Base-by-base conservation (phyloP, 306 rosid genomes). In the Crotalaria pallida region DNA sequence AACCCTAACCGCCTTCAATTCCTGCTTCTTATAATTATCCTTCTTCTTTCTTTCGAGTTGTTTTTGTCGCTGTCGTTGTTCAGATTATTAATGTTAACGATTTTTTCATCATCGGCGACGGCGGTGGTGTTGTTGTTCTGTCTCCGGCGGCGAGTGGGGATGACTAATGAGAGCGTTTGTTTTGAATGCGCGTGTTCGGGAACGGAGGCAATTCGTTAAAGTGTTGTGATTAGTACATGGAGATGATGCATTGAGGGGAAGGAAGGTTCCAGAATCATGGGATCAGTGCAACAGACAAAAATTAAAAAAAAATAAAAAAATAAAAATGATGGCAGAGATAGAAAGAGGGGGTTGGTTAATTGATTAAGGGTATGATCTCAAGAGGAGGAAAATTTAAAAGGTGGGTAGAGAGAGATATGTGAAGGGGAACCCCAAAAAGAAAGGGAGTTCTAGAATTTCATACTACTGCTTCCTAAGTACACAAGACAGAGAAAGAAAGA, bases 201-300 rank as follows among this genome's bases (percentile, higher is more conserved):
- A 2, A 45, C 90, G 86, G 76, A 81, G 87, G 72, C 84, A 83
- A 84, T 82, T 88, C 91, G 80, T 82, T 58, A 81, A 48, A 67
- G 56, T 70, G 47, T 15, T 4, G 21, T 1, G 48, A 0, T 11
- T 59, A 81, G 84, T 44, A 92, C 87, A 85, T 79, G 84, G 72
- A 79, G 78, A 76, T 75, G 81, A 71, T 65, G 78, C 83, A 48
- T 33, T 76, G 76, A 36, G 2, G 13, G 6, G 6, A 7, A 80
- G 82, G 45, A 81, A 82, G 74, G 45, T 72, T 74, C 78, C 45
- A 73, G 83, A 84, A 78, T 15, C 73, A 70, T 72, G 72, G 72
- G 68, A 79, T 62, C 57, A 44, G 76, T 23, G 69, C 13, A 48
- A 50, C 13, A 10, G 7, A 6, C 0, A 26, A 0, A 34, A n/a